These are phyloP conservation scores for Fraxinus sp. DNA, from an alignment of 305 asterid species.

Conservation along the genomic window DNA sequence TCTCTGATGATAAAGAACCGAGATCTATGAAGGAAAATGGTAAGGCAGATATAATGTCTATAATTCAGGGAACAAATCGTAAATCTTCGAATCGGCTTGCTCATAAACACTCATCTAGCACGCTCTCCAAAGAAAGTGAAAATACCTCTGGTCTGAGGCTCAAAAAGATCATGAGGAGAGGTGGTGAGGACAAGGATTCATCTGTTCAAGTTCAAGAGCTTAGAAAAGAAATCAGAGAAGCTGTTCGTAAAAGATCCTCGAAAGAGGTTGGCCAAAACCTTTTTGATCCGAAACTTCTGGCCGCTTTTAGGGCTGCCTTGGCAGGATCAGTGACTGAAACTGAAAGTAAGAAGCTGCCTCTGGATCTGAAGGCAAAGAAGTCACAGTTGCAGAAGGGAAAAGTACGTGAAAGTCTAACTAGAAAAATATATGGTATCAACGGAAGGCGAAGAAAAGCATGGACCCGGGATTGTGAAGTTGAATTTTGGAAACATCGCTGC, in stretches of 20 bases:
- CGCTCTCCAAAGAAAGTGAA: conserved; percentile 49
- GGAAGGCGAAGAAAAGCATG: conserved; percentile 86
- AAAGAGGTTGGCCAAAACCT: conserved; percentile 59
- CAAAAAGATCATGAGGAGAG: conserved; percentile 89
- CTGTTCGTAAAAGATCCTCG: conserved; percentile 76
- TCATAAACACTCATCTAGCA: conserved; percentile 30
- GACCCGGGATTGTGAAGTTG: conserved; percentile 96
- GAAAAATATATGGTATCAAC: conserved; percentile 82
- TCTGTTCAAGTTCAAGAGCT: conserved; percentile 67
- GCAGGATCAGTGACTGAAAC: conserved; percentile 71
- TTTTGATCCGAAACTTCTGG: conserved; percentile 84
- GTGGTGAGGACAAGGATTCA: conserved; percentile 68
- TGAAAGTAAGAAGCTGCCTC: conserved; percentile 56
- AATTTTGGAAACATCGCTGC: conserved; percentile 98
- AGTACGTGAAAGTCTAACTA: conserved; percentile 90
- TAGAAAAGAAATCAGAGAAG: conserved; percentile 78
- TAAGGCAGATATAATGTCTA: conserved; percentile 57
- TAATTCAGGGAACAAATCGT: conserved; percentile 63
- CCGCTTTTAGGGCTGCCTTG: conserved; percentile 91
- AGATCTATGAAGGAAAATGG: conserved; percentile 42
- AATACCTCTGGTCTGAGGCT: conserved; percentile 71
- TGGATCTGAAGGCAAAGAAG: conserved; percentile 78
- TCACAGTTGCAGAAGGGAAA: conserved; percentile 86
- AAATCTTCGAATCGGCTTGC: conserved; percentile 46
- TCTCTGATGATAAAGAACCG: conserved; percentile 32